Percentiles rank a stretch among this genome's conserved stretches.
phyloP scores from a whole-genome alignment of 805 yeast species.

The Candida alai region DNA sequence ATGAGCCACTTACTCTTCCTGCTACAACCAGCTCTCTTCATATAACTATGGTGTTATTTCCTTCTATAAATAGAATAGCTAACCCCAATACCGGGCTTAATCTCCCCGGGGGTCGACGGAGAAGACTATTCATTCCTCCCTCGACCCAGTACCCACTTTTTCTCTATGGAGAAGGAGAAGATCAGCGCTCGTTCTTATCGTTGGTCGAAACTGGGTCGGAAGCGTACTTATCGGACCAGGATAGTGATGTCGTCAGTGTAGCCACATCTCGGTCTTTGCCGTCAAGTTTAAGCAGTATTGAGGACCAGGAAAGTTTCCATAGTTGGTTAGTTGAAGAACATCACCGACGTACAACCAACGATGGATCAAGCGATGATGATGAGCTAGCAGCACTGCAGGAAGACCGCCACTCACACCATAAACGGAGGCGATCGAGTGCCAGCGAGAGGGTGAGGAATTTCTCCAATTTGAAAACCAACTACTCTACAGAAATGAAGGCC shows the following conservation, averaged over 20 bases:
- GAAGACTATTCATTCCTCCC: constrained; percentile 42
- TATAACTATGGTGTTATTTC: constrained; percentile 40
- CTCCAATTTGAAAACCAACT: constrained; percentile 25
- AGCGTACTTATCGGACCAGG: constrained; percentile 23
- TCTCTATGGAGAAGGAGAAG: constrained; percentile 41
- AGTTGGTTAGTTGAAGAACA: constrained; percentile 43
- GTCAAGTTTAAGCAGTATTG: constrained; percentile 34
- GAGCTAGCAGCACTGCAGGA: constrained; percentile 3
- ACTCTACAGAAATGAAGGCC: constrained; percentile 23
- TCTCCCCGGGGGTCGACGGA: constrained; percentile 32
- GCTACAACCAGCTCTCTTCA: background rate
- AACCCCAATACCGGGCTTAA: constrained; percentile 33
- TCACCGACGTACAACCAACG: constrained; percentile 29
- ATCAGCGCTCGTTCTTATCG: constrained; percentile 42
- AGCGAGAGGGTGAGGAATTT: constrained; percentile 22
- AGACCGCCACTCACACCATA: constrained; percentile 4
- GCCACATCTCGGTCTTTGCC: constrained; percentile 40
- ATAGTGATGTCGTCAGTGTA: constrained; percentile 40
- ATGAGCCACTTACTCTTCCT: background rate
- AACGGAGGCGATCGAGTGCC: constrained; percentile 13
- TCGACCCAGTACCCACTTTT: constrained; percentile 41
- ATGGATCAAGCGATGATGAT: constrained; percentile 11
- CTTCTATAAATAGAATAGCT: constrained; percentile 37
- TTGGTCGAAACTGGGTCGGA: constrained; percentile 32
- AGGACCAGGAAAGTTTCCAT: constrained; percentile 38